Percentiles rank a stretch among this genome's conserved stretches.
Evolutionary conservation across 2,329 filamentous ascomycete species (phyloP).

Genomic region (Curvularia eragrostidis): DNA sequence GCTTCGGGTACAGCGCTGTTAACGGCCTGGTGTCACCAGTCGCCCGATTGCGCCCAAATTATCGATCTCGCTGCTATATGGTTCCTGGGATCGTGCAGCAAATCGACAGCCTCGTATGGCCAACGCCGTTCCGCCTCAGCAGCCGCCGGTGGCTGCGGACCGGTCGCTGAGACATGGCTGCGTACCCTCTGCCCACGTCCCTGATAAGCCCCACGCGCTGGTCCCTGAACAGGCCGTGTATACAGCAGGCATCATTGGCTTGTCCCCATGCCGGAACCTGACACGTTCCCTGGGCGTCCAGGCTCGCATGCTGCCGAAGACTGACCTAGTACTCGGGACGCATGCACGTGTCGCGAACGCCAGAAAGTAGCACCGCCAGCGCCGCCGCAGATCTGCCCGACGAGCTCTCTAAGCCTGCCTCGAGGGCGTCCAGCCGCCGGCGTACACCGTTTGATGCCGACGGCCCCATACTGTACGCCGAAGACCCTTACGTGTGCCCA

Average conservation of each 20-base stretch:
- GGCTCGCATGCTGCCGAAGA: constrained; percentile 1
- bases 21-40: neutral
- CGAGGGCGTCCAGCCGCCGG: neutral
- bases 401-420: neutral
- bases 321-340: neutral
- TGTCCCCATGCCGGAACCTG: neutral
- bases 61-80: constrained; percentile 2
- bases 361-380: neutral
- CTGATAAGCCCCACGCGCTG: neutral
- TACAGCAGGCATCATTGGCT: neutral
- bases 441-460: neutral
- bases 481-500: neutral
- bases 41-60: constrained; percentile 1
- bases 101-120: neutral
- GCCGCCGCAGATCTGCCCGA: neutral
- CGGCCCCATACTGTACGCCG: neutral
- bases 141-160: neutral
- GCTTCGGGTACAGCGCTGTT: neutral
- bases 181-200: neutral
- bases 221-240: neutral
- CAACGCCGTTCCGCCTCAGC: neutral
- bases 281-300: neutral
- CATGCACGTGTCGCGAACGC: neutral
- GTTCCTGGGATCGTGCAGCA: constrained; percentile 2
- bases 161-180: neutral